Base-by-base conservation (phyloP, 768 basidiomycete genomes). In the Suillus cothurnatus region DNA sequence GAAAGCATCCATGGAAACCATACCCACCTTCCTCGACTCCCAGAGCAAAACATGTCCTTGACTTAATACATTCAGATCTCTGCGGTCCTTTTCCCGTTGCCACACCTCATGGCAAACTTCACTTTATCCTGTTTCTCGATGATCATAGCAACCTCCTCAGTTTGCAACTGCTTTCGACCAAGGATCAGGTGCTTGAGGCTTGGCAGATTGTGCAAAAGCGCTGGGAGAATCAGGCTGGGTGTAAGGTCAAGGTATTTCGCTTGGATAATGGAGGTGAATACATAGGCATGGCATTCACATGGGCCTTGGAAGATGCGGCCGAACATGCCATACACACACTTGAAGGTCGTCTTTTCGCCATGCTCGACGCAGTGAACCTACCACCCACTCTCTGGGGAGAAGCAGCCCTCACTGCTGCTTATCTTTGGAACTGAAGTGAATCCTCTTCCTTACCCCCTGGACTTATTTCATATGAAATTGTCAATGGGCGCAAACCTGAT, bases 401-500 rank as follows among this genome's bases (percentile, higher is more conserved):
- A 2, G 45, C 45, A 2, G 45, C 45, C 0, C n/a, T 47, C 0
- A 47, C 45, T 0, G n/a, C n/a, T 0, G n/a, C n/a, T 3, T 47
- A 47, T 11, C 12, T 47, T 4, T 47, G 39, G 2, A 66, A 68
- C 39, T 6, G 23, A 1, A 69, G 63, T 23, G 36, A 62, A 4
- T 57, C 45, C 0, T 62, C 55, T 7, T 57, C 64, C 1, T 12
- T 45, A 0, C 41, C 41, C 0, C 14, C 34, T 0, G 43, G n/a
- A 0, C 0, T 4, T 8, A 68, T 31, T 0, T 57, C 67, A 0
- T 63, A 61, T 34, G 57, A 66, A 17, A 9, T 68, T 3, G 28
- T 61, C 39, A 61, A 68, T 68, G 67, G 64, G 0, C 28, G n/a
- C 1, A 63, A 63, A 28, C 67, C 64, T 0, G 52, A 63, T 43